phyloP scores from a whole-genome alignment of 2,329 filamentous ascomycete species.

The Gaeumannomyces sp. region DNA sequence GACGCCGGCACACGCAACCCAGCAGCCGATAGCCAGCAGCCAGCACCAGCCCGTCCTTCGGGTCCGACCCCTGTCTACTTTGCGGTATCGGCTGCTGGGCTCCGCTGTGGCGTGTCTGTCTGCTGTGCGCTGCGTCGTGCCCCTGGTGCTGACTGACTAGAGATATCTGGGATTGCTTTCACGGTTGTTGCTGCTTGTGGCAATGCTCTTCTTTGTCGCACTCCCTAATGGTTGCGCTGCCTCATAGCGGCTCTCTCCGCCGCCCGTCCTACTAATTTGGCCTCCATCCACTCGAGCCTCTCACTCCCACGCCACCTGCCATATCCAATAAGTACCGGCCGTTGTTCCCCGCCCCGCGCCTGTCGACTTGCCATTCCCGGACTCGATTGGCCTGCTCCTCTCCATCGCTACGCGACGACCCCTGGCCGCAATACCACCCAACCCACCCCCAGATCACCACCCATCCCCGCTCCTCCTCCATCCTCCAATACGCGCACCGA shows the following conservation, averaged over 20 bases:
- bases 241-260: neutral
- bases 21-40: too few relatives aligned
- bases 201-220: too few relatives aligned
- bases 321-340: neutral
- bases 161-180: neutral
- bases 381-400: neutral
- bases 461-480: too few relatives aligned
- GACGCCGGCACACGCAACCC: neutral
- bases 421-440: neutral
- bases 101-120: neutral
- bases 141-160: neutral
- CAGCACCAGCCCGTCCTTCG: too few relatives aligned
- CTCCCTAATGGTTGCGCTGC: neutral
- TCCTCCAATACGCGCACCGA: neutral
- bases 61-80: neutral
- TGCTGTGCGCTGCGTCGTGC: neutral
- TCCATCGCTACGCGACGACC: neutral
- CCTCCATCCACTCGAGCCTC: neutral
- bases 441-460: neutral
- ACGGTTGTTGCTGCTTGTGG: too few relatives aligned
- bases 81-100: neutral
- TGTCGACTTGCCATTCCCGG: neutral
- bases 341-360: neutral
- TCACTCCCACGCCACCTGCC: too few relatives aligned
- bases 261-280: neutral